Base-by-base conservation (phyloP, 306 rosid genomes). In the Castanospermum australe region DNA sequence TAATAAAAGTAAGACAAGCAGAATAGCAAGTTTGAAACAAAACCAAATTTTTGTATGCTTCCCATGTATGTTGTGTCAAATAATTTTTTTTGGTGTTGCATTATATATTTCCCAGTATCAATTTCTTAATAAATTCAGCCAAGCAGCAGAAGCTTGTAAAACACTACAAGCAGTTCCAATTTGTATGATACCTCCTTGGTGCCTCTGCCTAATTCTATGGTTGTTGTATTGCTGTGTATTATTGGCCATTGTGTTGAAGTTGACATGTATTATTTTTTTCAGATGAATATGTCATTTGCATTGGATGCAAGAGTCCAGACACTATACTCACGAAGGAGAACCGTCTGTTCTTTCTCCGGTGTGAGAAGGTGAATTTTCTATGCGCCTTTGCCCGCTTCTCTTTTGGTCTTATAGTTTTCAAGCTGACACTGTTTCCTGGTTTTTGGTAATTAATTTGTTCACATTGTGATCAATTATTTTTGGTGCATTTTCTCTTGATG, bases 261-360 rank as follows among this genome's bases (percentile, higher is more conserved):
- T 71, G 15, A 63, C 54, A 1, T 21, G 13, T 71, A 21, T 57
- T 69, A 4, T 65, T 54, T 78, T 60, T 80, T 65, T 79, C 89
- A 92, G 98, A 92, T 79, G 99, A 95, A 60, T 94, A 94, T 79
- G 97, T 92, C 60, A 94, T 92, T 77, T 92, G 97, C 81, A 30
- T 94, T 56, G 98, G 98, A 71, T 94, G 97, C 89, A 94, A 94
- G 83, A 91, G 98, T 82, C 99, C 98, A 0, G 99, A 95, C 88
- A 95, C 99, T 5, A 90, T 92, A 63, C 98, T 95, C 54, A 80
- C 97, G 2, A 95, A 95, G 92, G 99, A 95, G 88, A 95, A 95
- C 48, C 98, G 99, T 33, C 88, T 95, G 8, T 95, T 92, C 90
- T 95, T 95, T 83, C 99, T 92, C 56, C 92, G 99, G 77, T 95